Evolutionary conservation across 768 basidiomycete species (phyloP), one percentile per base, ranked within the genome.

Genomic region (Termitomyces sp.): DNA sequence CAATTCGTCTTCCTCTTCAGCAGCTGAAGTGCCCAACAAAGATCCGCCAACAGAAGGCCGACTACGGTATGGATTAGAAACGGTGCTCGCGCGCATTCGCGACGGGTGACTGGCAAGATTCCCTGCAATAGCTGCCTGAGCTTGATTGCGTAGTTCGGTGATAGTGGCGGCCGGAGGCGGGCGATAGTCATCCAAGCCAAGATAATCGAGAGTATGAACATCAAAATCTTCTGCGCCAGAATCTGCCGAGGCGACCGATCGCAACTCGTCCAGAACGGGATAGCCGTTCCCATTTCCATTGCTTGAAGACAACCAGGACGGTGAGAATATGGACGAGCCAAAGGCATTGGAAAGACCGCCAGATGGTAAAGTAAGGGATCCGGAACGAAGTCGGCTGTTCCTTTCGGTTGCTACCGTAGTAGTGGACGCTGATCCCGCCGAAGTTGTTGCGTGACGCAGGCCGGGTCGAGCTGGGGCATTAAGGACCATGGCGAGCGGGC

Each of bases 161-260:
- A 95, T 86, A 41, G 93, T 94, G 12, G 93, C 93, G 6, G 93
- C 91, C 2, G 87, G 87, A n/a, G 89, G 85, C 53, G 83, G 85
- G 54, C 87, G 82, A 64, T 82, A 78, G 61, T 79, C 95, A 66
- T 95, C 96, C 66, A 98, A 80, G 46, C 96, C 96, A 52, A 98
- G 89, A 72, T 98, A 98, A 73, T 97, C 95, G 61, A 98, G 83
- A 30, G 96, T 98, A 68, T 94, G 93, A 47, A 95, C 91, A 66
- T 94, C 91, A 70, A 93, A 91, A 52, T 93, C 89, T 55, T 97
- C 95, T 24, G 83, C 78, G n/a, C 79, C 83, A 20, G 88, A 88
- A 69, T 92, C 90, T 62, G 84, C 84, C 46, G 91, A 92, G 31
- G 85, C 83, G 47, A 88, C 86, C 48, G 91, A 91, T 62, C 89